Conservation (phyloP, 2,329 filamentous ascomycete species). For the Coniochaeta sp. region DNA sequence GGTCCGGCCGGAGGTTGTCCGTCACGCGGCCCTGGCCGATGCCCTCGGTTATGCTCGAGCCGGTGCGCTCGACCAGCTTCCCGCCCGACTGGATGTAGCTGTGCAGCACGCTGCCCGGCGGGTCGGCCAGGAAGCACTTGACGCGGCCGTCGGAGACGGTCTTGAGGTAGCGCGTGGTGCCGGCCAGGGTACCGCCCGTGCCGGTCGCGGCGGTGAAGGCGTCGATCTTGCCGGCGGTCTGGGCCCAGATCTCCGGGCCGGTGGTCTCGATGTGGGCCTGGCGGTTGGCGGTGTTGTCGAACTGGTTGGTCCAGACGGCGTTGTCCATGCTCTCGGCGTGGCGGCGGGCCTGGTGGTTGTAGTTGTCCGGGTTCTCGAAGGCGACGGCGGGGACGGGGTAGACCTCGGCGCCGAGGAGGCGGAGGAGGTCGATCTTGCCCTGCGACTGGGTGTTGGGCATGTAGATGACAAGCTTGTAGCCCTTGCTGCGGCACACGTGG, state of each 20-base stretch:
- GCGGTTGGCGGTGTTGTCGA: constrained; percentile 92
- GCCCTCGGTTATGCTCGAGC: constrained; percentile 91
- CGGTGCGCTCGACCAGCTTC: constrained; percentile 70
- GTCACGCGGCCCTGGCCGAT: constrained; percentile 95
- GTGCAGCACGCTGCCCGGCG: constrained; percentile 87
- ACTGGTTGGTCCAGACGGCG: constrained; percentile 98
- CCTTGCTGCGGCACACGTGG: constrained; percentile 86
- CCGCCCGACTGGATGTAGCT: constrained; percentile 84
- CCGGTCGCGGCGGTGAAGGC: constrained; percentile 95
- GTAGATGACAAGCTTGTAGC: constrained; percentile 96
- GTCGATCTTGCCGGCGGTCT: constrained; percentile 78
- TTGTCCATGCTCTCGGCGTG: constrained; percentile 84
- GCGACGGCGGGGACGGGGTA: constrained; percentile 93
- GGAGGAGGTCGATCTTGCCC: constrained; percentile 90
- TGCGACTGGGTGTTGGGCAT: constrained; percentile 99
- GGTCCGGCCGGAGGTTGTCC: constrained; percentile 84
- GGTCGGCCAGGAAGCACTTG: constrained; percentile 85
- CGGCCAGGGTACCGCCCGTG: constrained; percentile 85
- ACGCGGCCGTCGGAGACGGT: constrained; percentile 69
- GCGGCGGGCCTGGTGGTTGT: constrained; percentile 89
- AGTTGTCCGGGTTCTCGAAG: constrained; percentile 92
- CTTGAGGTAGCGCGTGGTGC: constrained; percentile 83
- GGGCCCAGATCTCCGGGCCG: constrained; percentile 93
- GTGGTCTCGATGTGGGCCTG: constrained; percentile 95
- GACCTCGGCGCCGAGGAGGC: constrained; percentile 88